Percentiles rank a stretch among this genome's conserved stretches.
Evolutionary conservation across 140 eudicot species (phyloP).

Genomic region (Anethum foeniculum): DNA sequence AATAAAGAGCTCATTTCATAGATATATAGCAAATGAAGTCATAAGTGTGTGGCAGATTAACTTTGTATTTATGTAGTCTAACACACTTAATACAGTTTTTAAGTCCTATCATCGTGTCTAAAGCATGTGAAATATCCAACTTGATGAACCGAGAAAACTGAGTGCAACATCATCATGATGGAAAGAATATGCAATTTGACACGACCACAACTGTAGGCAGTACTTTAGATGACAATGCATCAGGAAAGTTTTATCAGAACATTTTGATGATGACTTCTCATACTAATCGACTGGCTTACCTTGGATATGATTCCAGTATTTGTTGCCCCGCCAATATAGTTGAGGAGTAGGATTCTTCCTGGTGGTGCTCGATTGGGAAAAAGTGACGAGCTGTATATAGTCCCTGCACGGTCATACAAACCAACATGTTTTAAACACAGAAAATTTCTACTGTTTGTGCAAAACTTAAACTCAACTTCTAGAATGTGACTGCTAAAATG

Average conservation of each 20-base stretch:
- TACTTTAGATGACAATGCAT: neutral
- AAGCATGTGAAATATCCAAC: neutral
- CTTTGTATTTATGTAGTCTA: neutral
- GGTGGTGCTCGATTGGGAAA: slow-evolving; percentile 96
- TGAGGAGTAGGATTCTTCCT: slow-evolving; percentile 77
- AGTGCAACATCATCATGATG: neutral
- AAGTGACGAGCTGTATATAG: slow-evolving; percentile 92
- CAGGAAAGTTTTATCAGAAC: neutral
- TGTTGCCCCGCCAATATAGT: slow-evolving; percentile 94
- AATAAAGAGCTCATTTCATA: neutral
- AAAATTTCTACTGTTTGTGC: neutral
- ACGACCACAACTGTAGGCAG: neutral
- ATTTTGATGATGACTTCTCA: neutral
- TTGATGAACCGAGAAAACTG: neutral
- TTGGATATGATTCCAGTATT: slow-evolving; percentile 66
- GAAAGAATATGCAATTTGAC: neutral
- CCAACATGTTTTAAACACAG: neutral
- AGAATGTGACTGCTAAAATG: neutral
- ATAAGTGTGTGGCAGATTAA: neutral
- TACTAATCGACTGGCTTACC: slow-evolving; percentile 28
- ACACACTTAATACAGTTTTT: neutral
- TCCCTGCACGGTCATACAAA: slow-evolving; percentile 41
- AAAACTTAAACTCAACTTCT: neutral
- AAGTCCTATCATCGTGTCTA: neutral
- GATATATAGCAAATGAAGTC: neutral